Percentiles rank a stretch among this genome's conserved stretches.
phyloP scores from a whole-genome alignment of 75 land plant genomes.

The Cupressus sempervirens region DNA sequence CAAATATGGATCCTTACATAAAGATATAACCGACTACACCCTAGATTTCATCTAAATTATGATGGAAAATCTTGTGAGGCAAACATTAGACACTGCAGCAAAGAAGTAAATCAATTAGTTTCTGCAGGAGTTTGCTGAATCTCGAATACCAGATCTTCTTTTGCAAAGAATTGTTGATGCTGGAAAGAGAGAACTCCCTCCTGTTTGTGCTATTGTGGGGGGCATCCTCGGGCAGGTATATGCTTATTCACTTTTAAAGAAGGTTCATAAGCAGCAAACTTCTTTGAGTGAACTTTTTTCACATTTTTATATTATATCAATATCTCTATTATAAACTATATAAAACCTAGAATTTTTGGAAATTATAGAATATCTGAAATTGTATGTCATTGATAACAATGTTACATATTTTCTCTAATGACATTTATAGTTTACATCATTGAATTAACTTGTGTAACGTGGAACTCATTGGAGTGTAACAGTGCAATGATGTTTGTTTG shows the following conservation, averaged over 20 bases:
- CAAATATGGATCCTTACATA: not conserved
- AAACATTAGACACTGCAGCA: not conserved
- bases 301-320: not conserved
- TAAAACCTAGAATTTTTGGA: not conserved
- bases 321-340: not conserved
- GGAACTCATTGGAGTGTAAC: not conserved
- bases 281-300: not conserved
- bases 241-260: not conserved
- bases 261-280: not conserved
- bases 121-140: conserved; percentile 65
- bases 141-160: conserved; percentile 59
- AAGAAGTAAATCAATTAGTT: conserved; percentile 4
- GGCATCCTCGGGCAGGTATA: conserved; percentile 97
- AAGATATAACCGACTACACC: not conserved
- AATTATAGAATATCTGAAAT: not conserved
- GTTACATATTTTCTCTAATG: not conserved
- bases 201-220: conserved; percentile 94
- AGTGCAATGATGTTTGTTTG: not conserved
- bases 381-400: not conserved
- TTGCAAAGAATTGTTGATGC: conserved; percentile 47
- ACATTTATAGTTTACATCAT: not conserved
- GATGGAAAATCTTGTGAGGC: not conserved
- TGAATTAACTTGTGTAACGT: not conserved
- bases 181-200: conserved; percentile 66
- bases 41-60: not conserved